Evolutionary conservation across 2,329 filamentous ascomycete genomes (phyloP), one percentile per base, ranked within the genome.

Genomic region (Phialocephala sp.): DNA sequence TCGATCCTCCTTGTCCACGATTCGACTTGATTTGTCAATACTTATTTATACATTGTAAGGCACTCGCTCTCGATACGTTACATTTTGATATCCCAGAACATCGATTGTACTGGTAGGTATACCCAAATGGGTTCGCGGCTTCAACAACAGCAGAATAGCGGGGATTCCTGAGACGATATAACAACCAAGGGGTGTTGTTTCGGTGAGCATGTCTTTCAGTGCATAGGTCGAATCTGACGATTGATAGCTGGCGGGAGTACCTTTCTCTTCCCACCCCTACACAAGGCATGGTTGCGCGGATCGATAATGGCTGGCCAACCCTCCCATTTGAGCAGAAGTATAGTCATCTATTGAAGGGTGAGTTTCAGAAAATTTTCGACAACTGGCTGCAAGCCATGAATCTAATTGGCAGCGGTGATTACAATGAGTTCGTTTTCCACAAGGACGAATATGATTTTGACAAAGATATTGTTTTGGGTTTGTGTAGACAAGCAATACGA

Each of bases 81-180:
- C 50, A 54, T 54, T 54, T 54, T 18, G 24, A 27, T 9, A 54
- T 54, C 50, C 11, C 50, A 18, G 50, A 54, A 18, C 50, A 54
- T 18, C 50, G 32, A 12, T n/a, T 54, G 6, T 54, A 54, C 11
- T 54, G 50, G 50, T 54, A 54, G 4, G 32, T 54, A 18, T 18
- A 32, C 12, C 50, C 24, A 18, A 35, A 27, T 9, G 24, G 50
- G 12, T 54, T 54, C 24, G 15, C 18, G 18, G 18, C 22, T 35
- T 22, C 18, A 5, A 27, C 22, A 27, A 15, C 50, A 15, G 2
- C 11, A 12, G 15, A 54, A 35, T 54, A 22, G 50, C 50, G 50
- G 2, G 50, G 50, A 32, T 54, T 54, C 18, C 14, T 54, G 18
- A 22, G 14, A 4, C 15, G n/a, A 18, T 54, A 22, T 11, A 32